A percentile compares a stretch with the other conserved stretches of the same genome.
These are phyloP conservation scores for Penicillium pancosmium DNA, from an alignment of 495 filamentous ascomycete species.

Conservation along the genomic window DNA sequence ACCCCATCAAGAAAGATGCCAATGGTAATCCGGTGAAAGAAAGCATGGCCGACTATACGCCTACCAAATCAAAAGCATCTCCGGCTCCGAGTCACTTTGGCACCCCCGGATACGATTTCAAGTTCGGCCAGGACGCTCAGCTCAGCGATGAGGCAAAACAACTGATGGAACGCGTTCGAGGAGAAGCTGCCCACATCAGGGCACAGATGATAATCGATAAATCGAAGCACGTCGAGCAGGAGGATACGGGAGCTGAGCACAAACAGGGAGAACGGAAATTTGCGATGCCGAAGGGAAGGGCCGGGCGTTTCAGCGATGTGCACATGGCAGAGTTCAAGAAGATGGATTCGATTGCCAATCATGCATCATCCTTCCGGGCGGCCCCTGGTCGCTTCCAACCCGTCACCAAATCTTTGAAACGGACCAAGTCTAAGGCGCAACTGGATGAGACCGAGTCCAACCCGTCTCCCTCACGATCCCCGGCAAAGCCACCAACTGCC, in stretches of 20 bases:
- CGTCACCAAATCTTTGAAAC: conserved; percentile 63
- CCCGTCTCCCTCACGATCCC: conserved; percentile 39
- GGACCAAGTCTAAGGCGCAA: conserved; percentile 73
- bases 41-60: conserved; percentile 36
- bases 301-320: conserved; percentile 73
- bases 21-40: conserved; percentile 43
- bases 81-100: conserved; percentile 43
- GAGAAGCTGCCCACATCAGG: conserved; percentile 69
- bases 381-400: conserved; percentile 60
- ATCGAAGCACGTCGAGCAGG: conserved; percentile 43
- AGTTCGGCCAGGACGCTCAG: conserved; percentile 60
- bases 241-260: conserved; percentile 34
- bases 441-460: conserved; percentile 58
- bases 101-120: conserved; percentile 76
- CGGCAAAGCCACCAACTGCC: conserved; percentile 38
- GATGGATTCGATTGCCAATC: conserved; percentile 92
- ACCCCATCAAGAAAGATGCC: conserved; percentile 56
- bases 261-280: conserved; percentile 64
- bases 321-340: conserved; percentile 91
- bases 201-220: conserved; percentile 60
- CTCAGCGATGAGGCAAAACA: conserved; percentile 73
- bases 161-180: conserved; percentile 76
- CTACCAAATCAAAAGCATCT: conserved; percentile 46
- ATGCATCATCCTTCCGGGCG: conserved; percentile 77
- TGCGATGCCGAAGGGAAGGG: conserved; percentile 75